phyloP scores from a whole-genome alignment of 116 monocot species.

The Zostera marina region DNA sequence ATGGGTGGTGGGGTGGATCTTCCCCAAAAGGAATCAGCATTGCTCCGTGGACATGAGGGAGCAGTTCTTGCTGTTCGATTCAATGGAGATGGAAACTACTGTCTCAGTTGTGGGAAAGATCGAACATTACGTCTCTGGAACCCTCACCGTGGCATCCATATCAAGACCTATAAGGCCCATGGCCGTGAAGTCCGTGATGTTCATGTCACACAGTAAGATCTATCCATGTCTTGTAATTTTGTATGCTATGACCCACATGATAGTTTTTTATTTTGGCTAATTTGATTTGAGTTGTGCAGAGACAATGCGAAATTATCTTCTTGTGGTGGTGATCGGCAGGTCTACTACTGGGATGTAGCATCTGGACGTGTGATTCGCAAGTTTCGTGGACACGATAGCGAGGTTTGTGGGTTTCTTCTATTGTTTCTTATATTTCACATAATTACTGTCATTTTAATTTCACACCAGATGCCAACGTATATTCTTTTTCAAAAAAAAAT shows the following conservation, averaged over 20 bases:
- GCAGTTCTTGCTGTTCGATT: conserved; percentile 84
- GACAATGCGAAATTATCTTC: conserved; percentile 87
- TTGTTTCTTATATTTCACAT: neutral
- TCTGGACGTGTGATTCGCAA: conserved; percentile 73
- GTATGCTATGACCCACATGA: neutral
- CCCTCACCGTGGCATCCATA: conserved; percentile 80
- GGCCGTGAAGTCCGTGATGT: conserved; percentile 95
- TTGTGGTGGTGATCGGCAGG: conserved; percentile 79
- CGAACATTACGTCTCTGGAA: conserved; percentile 94
- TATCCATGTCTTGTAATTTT: no score
- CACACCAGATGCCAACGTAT: no score
- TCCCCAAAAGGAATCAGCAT: conserved; percentile 43
- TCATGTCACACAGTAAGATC: conserved; percentile 44
- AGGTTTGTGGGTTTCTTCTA: conserved; percentile 18
- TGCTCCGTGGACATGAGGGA: conserved; percentile 76
- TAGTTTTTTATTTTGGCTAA: neutral
- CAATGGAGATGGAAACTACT: conserved; percentile 90
- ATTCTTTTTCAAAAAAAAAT: no score
- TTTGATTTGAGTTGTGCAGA: conserved; percentile 18
- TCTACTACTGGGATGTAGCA: conserved; percentile 92
- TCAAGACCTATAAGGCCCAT: conserved; percentile 94
- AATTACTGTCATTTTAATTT: neutral
- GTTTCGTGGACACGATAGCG: conserved; percentile 90
- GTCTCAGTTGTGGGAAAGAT: conserved; percentile 96
- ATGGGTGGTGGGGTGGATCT: conserved; percentile 11